Conservation (phyloP, 2,329 filamentous ascomycete genomes). For the Colletotrichum ledebouriae region DNA sequence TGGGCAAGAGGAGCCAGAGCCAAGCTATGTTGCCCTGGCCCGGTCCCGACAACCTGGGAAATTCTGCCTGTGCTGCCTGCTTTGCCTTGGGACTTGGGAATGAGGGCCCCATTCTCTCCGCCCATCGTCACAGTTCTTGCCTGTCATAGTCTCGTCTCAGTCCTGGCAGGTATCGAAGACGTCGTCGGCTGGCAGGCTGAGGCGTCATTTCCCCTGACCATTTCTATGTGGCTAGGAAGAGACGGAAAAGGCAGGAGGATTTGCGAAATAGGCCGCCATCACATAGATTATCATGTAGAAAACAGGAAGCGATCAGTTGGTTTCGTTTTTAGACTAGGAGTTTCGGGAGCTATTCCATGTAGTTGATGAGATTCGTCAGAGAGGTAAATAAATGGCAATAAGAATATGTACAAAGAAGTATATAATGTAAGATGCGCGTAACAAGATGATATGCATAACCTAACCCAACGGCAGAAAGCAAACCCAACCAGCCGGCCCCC, state of each 20-base stretch:
- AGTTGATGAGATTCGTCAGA: background rate
- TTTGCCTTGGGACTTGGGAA: slow-evolving; percentile 3
- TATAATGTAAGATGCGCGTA: slow-evolving; percentile 7
- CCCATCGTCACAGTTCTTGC: too few species aligned
- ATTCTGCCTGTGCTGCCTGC: slow-evolving; percentile 16
- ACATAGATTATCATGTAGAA: background rate
- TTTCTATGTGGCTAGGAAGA: too few species aligned
- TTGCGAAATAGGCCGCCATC: too few species aligned
- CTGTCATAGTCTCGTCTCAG: too few species aligned
- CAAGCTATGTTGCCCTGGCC: slow-evolving; percentile 10
- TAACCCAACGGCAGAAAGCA: background rate
- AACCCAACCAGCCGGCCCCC: background rate
- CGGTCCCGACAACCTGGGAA: slow-evolving; percentile 32
- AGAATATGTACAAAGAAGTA: slow-evolving; percentile 29
- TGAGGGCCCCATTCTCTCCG: background rate
- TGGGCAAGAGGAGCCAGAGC: background rate
- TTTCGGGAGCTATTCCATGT: background rate
- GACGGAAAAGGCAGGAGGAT: too few species aligned
- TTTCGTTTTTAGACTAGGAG: background rate
- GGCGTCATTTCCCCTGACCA: too few species aligned
- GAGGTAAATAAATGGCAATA: background rate
- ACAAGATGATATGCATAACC: slow-evolving; percentile 15
- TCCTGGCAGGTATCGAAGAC: background rate
- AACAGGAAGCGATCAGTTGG: background rate
- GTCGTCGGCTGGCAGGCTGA: too few species aligned